Evolutionary conservation across 2,329 filamentous ascomycete genomes (phyloP), one percentile per base, ranked within the genome.

Genomic region (Fusarium sp.): DNA sequence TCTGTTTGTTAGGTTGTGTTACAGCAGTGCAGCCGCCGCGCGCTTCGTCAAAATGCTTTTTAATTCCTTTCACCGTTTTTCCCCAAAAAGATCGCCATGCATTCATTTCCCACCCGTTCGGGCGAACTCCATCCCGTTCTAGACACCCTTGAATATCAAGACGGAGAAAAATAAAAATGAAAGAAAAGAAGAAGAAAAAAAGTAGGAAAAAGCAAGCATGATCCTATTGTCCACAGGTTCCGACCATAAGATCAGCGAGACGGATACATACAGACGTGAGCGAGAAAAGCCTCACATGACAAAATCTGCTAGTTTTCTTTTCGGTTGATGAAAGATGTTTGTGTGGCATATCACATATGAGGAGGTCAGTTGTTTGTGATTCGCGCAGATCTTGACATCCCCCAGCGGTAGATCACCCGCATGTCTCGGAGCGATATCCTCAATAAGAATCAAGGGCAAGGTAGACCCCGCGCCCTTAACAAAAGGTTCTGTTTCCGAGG

Each of bases 281-380:
- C 16, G 26, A 34, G 15, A 42, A 31, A 33, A 33, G 13, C 26
- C 18, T 12, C 46, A 38, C 31, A 37, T 50, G 42, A 45, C 18
- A 15, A 42, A 45, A 33, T 42, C 26, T 15, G 23, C n/a, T 10
- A 12, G 10, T 12, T 34, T 41, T 36, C 30, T 41, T 36, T 11
- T 40, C 49, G 62, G 47, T 49, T 40, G 37, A 62, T 52, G 40
- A 33, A 33, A 36, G 31, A 38, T 36, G 20, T 13, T 37, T 36
- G 28, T 47, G 45, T 42, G 10, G 30, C 8, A 30, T 30, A 41
- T 45, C 28, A 59, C 37, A 57, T 53, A 33, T 44, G 52, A 69
- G 66, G 55, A 58, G 66, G 61, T 66, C 56, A 62, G 54, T 30
- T 69, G 66, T 58, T 46, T 69, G 56, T 67, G 61, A 55, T 41